Evolutionary conservation across 2,329 filamentous ascomycete genomes (phyloP), one percentile per base, ranked within the genome.

Genomic region (Xylaria sp.): DNA sequence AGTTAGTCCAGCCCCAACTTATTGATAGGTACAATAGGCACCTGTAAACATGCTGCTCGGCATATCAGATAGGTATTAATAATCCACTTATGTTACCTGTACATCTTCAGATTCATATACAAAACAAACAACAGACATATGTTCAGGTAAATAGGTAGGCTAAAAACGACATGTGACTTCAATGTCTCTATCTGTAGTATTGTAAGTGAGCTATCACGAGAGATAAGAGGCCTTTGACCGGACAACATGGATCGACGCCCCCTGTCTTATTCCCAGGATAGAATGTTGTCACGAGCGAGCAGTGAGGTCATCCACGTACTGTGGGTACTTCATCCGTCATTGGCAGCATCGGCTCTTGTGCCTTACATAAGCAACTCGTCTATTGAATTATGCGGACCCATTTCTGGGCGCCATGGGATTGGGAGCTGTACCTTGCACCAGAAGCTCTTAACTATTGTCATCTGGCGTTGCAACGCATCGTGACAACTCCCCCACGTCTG

Each of bases 401-500:
- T 36, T 31, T 51, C 48, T 13, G 28, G 48, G 7, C 17, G 46
- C 15, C 48, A 31, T 31, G 48, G 48, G 23, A 11, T 33, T 53
- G 48, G 11, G 28, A 17, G 7, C 33, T 33, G 33, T 6, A 11
- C 53, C 31, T 56, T 23, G 33, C 5, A 58, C 56, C n/a, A 38
- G 42, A 49, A 28, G 44, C 58, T 49, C 40, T 28, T 17, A 33
- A 13, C 53, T 38, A 62, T 44, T 46, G 53, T 63, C 54, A 59
- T 60, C 65, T 23, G 31, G 42, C 15, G 17, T 56, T 63, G 28
- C 58, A 62, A 61, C 56, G 9, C 53, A 65, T 40, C 15, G 59
- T 42, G 56, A 67, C 48, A 65, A 40, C 42, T 61, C 63, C 49
- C 60, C 66, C 63, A 62, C 53, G 63, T 59, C 46, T 28, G 58